Evolutionary conservation across 1,284 basidiomycete species (phyloP), one percentile per base, ranked within the genome.

Genomic region (Fomitiporia mediterranea): DNA sequence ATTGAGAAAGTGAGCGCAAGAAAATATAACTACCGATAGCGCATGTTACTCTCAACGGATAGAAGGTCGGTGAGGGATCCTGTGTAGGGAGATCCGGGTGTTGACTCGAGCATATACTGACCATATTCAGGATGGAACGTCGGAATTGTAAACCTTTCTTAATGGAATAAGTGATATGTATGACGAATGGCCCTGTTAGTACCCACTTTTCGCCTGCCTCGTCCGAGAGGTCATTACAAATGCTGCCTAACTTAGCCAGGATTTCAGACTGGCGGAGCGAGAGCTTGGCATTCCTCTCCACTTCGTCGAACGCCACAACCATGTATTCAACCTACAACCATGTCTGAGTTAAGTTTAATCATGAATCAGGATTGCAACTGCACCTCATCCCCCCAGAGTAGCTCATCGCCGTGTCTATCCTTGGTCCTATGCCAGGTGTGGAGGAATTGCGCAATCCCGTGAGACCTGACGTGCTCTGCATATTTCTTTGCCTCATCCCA

Each of bases 341-440:
- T 51, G 15, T 39, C 52, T 13, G 21, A 28, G 27, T 46, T 17
- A 13, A 35, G n/a, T n/a, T 8, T 4, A 13, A 28, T 46, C 27
- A 32, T 46, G 28, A 56, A 11, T 17, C 25, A 19, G 37, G 9
- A 17, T 4, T 25, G n/a, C 11, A 39, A 27, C n/a, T 71, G 57
- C 66, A 94, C 94, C 85, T 99, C 97, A 67, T 99, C 97, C 28
- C 97, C 97, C 97, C 97, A 99, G n/a, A 98, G 81, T 48, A 99
- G 75, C 59, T 89, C 87, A 67, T 99, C 95, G 8, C 94, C 94
- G n/a, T 83, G 80, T 57, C 93, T 81, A 68, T 93, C 89, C 78
- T 97, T 98, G 70, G 95, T 79, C 58, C 84, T 82, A 67, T 94
- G 83, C 93, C 94, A 99, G 40, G 88, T 92, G 65, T 94, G 80